These are phyloP conservation scores for Pseudozyma tsukubaensis DNA, from an alignment of 1,284 basidiomycete species.

Conservation along the genomic window DNA sequence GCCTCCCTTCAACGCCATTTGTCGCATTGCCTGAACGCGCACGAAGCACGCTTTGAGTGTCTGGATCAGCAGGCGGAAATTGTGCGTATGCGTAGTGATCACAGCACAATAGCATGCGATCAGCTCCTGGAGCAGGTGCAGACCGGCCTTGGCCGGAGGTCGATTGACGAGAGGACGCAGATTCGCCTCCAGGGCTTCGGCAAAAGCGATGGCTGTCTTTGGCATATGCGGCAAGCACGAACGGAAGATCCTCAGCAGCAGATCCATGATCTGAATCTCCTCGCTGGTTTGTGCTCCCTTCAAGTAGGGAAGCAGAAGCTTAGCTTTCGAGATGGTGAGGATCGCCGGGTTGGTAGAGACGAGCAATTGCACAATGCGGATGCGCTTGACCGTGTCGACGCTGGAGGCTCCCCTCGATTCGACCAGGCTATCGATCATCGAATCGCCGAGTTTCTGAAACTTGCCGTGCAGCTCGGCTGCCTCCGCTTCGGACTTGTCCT, in stretches of 20 bases:
- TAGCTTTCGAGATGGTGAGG: constrained; percentile 82
- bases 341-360: constrained; percentile 82
- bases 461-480: constrained; percentile 73
- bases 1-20: constrained; percentile 29
- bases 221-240: constrained; percentile 83
- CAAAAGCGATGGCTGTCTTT: constrained; percentile 75
- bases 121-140: constrained; percentile 76
- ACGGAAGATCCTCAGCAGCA: constrained; percentile 81
- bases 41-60: constrained; percentile 69
- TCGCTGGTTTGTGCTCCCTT: constrained; percentile 83
- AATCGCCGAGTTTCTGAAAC: constrained; percentile 82
- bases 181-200: constrained; percentile 82
- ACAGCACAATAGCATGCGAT: constrained; percentile 90
- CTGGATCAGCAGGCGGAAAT: constrained; percentile 80
- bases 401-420: constrained; percentile 80
- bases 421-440: constrained; percentile 84
- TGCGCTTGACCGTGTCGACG: constrained; percentile 64
- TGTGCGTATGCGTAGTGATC: constrained; percentile 85
- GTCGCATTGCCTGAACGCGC: constrained; percentile 42
- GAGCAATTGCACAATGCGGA: constrained; percentile 85
- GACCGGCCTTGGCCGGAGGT: constrained; percentile 69
- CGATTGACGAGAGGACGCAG: constrained; percentile 84
- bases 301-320: constrained; percentile 84
- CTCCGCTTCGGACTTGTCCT: constrained; percentile 49
- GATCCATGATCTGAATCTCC: constrained; percentile 74